These are phyloP conservation scores for Moesziomyces globuligerus DNA, from an alignment of 1,284 basidiomycete species.

Conservation along the genomic window DNA sequence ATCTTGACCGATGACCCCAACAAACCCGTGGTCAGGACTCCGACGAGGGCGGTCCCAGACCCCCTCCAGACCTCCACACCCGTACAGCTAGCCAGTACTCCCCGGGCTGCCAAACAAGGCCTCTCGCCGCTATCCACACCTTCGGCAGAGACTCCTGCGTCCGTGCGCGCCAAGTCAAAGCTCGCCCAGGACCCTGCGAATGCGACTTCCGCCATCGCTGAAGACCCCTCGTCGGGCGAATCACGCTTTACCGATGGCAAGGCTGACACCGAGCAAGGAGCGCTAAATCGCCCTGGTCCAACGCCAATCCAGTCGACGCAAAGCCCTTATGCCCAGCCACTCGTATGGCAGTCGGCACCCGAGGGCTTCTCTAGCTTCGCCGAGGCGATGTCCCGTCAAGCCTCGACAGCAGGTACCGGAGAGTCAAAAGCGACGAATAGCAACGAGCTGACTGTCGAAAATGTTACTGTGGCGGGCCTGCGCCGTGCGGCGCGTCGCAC, in stretches of 20 bases:
- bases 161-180: conserved; percentile 12
- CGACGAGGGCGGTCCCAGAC: conserved; percentile 21
- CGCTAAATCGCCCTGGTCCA: conserved; percentile 36
- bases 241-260: neutral
- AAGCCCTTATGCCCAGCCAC: conserved; percentile 17
- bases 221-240: neutral
- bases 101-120: neutral
- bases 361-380: conserved; percentile 37
- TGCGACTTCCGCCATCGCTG: neutral
- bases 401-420: conserved; percentile 14
- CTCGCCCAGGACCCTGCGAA: conserved; percentile 8
- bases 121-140: conserved; percentile 12
- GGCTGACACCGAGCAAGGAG: conserved; percentile 2
- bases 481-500: conserved; percentile 53
- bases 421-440: conserved; percentile 6
- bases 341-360: conserved; percentile 49
- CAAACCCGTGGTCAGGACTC: conserved; percentile 25
- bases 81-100: neutral
- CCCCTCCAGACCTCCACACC: conserved; percentile 24
- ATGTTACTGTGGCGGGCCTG: conserved; percentile 48
- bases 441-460: conserved; percentile 31
- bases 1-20: conserved; percentile 22
- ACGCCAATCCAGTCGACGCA: conserved; percentile 47
- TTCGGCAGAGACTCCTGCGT: conserved; percentile 3
- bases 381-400: conserved; percentile 35